These are phyloP conservation scores for Paraconiothyrium sp. DNA, from an alignment of 2,329 filamentous ascomycete genomes.

Conservation along the genomic window DNA sequence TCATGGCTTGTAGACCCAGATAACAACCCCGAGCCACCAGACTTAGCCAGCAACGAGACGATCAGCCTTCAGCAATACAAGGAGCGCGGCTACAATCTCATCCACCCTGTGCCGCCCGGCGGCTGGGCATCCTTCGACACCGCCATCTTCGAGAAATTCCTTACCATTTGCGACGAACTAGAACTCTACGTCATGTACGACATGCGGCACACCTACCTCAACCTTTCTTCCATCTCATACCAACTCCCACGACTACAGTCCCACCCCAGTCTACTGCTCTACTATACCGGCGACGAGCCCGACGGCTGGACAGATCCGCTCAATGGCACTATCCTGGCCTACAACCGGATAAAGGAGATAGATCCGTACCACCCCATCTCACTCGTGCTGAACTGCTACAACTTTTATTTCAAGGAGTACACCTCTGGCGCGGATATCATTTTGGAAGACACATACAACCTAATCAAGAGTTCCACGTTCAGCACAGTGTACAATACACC, in stretches of 20 bases:
- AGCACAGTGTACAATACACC: conserved; percentile 64
- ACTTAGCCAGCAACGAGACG: conserved; percentile 30
- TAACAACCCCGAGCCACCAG: conserved; percentile 6
- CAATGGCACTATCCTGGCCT: conserved; percentile 55
- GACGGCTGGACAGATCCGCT: conserved; percentile 67
- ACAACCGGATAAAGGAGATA: conserved; percentile 58
- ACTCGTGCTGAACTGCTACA: conserved; percentile 68
- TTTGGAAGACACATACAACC: conserved; percentile 68
- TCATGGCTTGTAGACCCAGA: conserved; percentile 28
- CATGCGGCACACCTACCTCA: conserved; percentile 54
- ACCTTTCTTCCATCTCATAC: conserved; percentile 48
- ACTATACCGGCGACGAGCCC: conserved; percentile 64
- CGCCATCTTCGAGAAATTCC: conserved; percentile 51
- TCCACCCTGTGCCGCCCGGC: conserved; percentile 56
- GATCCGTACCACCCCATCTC: conserved; percentile 71
- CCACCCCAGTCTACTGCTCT: conserved; percentile 53
- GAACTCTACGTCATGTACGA: conserved; percentile 61
- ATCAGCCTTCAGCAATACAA: conserved; percentile 52
- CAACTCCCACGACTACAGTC: conserved; percentile 49
- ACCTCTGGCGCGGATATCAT: conserved; percentile 65
- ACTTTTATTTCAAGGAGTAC: conserved; percentile 69
- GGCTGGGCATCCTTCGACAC: conserved; percentile 53
- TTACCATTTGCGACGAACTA: conserved; percentile 55
- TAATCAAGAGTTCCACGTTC: conserved; percentile 65
- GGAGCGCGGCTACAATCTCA: conserved; percentile 58